Conservation (phyloP, 352 stramenopile genomes). For the Phytopythium montanum region DNA sequence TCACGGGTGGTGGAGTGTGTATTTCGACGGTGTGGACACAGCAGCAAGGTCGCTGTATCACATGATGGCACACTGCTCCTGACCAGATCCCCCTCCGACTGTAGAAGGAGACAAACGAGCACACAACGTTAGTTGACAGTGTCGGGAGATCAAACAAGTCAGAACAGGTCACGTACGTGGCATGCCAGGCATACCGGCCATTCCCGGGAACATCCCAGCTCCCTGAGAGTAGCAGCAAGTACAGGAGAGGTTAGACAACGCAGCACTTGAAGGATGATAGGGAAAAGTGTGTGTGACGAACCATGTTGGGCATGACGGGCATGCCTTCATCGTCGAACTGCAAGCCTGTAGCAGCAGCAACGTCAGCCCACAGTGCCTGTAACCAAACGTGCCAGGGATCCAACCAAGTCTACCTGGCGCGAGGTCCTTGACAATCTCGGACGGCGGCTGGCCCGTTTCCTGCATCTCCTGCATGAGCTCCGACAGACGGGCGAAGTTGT, state of each 20-base stretch:
- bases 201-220: slow-evolving; percentile 72
- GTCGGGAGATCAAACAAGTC: not conserved
- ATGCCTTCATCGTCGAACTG: slow-evolving; percentile 96
- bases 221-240: slow-evolving; percentile 27
- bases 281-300: slow-evolving; percentile 5
- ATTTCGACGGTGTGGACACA: not conserved
- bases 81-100: slow-evolving; percentile 52
- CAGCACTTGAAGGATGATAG: not conserved
- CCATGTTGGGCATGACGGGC: slow-evolving; percentile 95
- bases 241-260: not conserved
- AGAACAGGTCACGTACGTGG: slow-evolving; percentile 41
- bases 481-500: slow-evolving; percentile 94
- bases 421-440: slow-evolving; percentile 98
- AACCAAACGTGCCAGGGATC: not conserved
- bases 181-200: slow-evolving; percentile 80
- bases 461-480: slow-evolving; percentile 97
- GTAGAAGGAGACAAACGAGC: slow-evolving; percentile 3
- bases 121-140: slow-evolving; percentile 3
- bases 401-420: slow-evolving; percentile 71
- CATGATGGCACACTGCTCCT: slow-evolving; percentile 78
- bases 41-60: slow-evolving; percentile 12
- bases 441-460: slow-evolving; percentile 92
- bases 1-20: not conserved
- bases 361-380: not conserved
- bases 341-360: slow-evolving; percentile 43